Evolutionary conservation across 495 filamentous ascomycete species (phyloP).

Genomic region (Penicillium verhagenii): DNA sequence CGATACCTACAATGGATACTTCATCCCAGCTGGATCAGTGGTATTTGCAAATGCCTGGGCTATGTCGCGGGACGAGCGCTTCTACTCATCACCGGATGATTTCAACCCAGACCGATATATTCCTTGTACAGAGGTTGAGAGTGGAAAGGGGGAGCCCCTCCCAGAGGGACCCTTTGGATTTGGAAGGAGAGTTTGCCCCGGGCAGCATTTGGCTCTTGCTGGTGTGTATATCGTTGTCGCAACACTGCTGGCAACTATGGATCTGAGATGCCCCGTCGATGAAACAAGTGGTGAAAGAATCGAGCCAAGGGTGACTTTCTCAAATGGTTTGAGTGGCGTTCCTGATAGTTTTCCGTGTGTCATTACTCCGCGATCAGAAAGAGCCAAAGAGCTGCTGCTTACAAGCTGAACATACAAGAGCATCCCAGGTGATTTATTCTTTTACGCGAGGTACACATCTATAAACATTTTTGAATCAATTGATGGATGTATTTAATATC

Average conservation of each 20-base stretch:
- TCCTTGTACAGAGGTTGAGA: conserved; percentile 36
- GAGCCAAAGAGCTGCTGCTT: not conserved
- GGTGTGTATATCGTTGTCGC: conserved; percentile 21
- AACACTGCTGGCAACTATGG: conserved; percentile 15
- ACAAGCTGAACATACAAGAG: not conserved
- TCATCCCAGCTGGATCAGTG: conserved; percentile 44
- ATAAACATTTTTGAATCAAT: too few relatives aligned
- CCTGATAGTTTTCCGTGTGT: conserved; percentile 18
- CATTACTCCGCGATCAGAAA: conserved; percentile 10
- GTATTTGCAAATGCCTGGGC: conserved; percentile 45
- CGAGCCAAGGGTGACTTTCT: conserved; percentile 11
- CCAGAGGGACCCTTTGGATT: conserved; percentile 54
- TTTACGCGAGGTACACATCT: too few relatives aligned
- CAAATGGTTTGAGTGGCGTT: conserved; percentile 21
- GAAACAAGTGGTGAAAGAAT: conserved; percentile 12
- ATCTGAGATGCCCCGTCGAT: conserved; percentile 17
- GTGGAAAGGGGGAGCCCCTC: conserved; percentile 50
- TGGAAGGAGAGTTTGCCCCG: conserved; percentile 33
- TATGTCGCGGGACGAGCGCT: conserved; percentile 40
- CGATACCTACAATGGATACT: conserved; percentile 50
- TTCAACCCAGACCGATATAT: conserved; percentile 49
- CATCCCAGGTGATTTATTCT: too few relatives aligned
- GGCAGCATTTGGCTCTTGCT: conserved; percentile 16
- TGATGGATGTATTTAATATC: too few relatives aligned
- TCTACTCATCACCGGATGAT: conserved; percentile 35